These are phyloP conservation scores for Elongisporangium prolatum DNA, from an alignment of 352 stramenopile genomes.

Conservation along the genomic window DNA sequence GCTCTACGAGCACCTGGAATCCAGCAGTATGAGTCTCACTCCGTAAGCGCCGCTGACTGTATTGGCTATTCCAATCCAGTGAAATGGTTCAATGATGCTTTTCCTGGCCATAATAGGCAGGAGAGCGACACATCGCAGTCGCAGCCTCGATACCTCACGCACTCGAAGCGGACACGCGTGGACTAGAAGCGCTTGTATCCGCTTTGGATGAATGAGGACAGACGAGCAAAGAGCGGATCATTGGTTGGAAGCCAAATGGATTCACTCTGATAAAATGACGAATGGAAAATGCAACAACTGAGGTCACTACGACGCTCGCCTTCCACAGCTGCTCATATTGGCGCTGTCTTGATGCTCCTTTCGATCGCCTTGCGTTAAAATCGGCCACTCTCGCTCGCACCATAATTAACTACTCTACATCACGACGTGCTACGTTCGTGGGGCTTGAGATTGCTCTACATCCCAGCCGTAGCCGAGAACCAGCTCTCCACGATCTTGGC, in stretches of 20 bases:
- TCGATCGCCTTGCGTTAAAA: neutral
- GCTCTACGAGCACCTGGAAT: constrained; percentile 6
- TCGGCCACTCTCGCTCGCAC: neutral
- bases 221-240: neutral
- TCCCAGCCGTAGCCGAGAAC: constrained; percentile 17
- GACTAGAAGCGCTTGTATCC: constrained; percentile 16
- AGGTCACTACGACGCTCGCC: neutral
- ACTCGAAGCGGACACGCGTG: constrained; percentile 49
- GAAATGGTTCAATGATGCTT: neutral
- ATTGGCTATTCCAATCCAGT: neutral
- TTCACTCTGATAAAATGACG: neutral
- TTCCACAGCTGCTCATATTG: neutral
- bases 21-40: neutral
- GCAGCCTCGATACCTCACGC: constrained; percentile 54
- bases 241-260: neutral
- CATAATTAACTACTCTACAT: constrained; percentile 1
- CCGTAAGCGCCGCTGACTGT: neutral
- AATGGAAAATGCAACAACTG: neutral
- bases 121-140: constrained; percentile 45
- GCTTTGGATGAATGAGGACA: no score
- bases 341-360: neutral
- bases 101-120: constrained; percentile 2
- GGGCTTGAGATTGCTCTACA: constrained; percentile 1
- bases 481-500: constrained; percentile 49
- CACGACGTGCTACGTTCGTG: neutral